Evolutionary conservation across 2,329 filamentous ascomycete genomes (phyloP), one percentile per base, ranked within the genome.

Genomic region (Fusarium denticulatum): DNA sequence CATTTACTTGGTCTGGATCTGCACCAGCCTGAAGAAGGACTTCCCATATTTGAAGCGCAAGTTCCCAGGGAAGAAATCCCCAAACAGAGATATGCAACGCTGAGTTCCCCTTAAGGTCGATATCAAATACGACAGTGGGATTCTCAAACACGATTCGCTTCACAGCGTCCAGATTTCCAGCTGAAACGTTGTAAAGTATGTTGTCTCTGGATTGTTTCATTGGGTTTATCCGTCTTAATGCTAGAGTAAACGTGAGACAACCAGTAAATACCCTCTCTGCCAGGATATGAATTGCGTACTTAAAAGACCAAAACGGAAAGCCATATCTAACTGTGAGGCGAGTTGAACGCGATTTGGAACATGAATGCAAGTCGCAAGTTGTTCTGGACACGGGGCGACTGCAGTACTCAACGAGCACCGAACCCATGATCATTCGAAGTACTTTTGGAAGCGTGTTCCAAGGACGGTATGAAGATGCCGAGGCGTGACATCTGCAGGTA

Each of bases 381-480:
- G n/a, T 16, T 2, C 30, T 24, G 3, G 47, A 32, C 3, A 13
- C 47, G 3, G 47, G 30, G 0, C 6, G 6, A n/a, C 47, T 50
- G 15, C 2, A 34, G 15, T 50, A 50, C 20, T 50, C 47, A n/a
- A 50, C 3, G 1, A 50, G 6, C 7, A 24, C 15, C 0, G 47
- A 34, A 0, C 47, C 47, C 30, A 30, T 14, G 28, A 50, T 50
- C 47, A 34, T 34, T 34, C 1, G 47, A 32, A 50, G 30, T 0
- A 11, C 0, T 24, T 24, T 50, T 9, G 47, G 47, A 22, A 50
- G 14, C 0, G 1, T 4, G 14, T n/a, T 32, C 47, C 47, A 50
- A n/a, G 22, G 47, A 0, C 47, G 47, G 30, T 50, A n/a, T 50
- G 47, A 34, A 32, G 30, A 0, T 0, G 3, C 47, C 0, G 47